A percentile compares a stretch with the other conserved stretches of the same genome.
Evolutionary conservation across 768 basidiomycete genomes (phyloP).

Genomic region (Termitomyces sp.): DNA sequence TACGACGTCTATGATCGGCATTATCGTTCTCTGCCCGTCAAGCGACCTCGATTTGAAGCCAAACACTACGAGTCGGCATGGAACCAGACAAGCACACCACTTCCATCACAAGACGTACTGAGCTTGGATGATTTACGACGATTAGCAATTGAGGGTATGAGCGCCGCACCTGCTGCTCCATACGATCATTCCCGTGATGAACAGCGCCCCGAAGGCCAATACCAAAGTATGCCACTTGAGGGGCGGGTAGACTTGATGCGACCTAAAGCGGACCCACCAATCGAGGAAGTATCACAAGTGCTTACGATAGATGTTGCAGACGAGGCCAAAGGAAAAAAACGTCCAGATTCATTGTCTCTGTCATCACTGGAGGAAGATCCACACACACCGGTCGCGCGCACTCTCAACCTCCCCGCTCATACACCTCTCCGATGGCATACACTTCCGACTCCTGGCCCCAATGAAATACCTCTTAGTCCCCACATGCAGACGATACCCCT

Average conservation of each 20-base stretch:
- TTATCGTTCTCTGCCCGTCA: slow-evolving; percentile 56
- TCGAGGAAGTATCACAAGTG: background rate
- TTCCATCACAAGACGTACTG: slow-evolving; percentile 28
- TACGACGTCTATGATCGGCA: slow-evolving; percentile 85
- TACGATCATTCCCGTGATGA: slow-evolving; percentile 9
- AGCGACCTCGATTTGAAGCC: slow-evolving; percentile 50
- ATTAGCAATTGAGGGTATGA: slow-evolving; percentile 55
- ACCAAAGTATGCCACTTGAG: slow-evolving; percentile 76
- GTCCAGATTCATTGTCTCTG: slow-evolving; percentile 2
- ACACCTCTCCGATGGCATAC: slow-evolving; percentile 40
- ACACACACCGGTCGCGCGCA: slow-evolving; percentile 33
- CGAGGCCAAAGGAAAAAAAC: slow-evolving; percentile 3
- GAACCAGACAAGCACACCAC: slow-evolving; percentile 40
- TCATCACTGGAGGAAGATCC: slow-evolving; percentile 22
- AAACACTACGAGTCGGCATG: slow-evolving; percentile 70
- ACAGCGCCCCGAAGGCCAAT: slow-evolving; percentile 56
- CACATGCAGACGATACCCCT: slow-evolving; percentile 42
- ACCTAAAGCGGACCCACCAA: slow-evolving; percentile 25
- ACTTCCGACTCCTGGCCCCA: slow-evolving; percentile 53
- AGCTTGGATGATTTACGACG: slow-evolving; percentile 61
- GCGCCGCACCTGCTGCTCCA: slow-evolving; percentile 18
- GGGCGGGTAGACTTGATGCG: slow-evolving; percentile 88
- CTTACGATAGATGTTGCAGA: slow-evolving; percentile 1
- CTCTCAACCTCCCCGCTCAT: slow-evolving; percentile 21
- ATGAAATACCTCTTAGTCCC: slow-evolving; percentile 62